A percentile compares a stretch with the other conserved stretches of the same genome.
Conservation (phyloP, 257 asterid species). For the Plantago elongata region DNA sequence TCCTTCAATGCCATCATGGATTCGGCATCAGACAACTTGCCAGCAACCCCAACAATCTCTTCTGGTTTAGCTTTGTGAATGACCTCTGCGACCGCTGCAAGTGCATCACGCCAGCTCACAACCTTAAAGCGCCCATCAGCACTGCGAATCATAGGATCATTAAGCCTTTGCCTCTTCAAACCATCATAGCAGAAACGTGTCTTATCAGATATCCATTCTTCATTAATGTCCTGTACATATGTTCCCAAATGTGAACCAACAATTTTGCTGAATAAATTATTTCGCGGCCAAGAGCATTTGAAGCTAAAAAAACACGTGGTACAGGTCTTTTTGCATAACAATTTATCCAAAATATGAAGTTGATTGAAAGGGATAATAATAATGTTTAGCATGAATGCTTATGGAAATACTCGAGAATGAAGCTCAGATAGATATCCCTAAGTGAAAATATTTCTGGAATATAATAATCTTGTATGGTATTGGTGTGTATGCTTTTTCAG, state of each 20-base stretch:
- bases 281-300: background rate
- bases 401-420: too few species aligned
- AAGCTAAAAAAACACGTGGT: background rate
- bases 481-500: too few species aligned
- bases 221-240: slow-evolving; percentile 76
- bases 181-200: slow-evolving; percentile 98
- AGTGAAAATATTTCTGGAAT: too few species aligned
- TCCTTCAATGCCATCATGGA: slow-evolving; percentile 95
- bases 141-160: slow-evolving; percentile 97
- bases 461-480: too few species aligned
- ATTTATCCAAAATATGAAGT: too few species aligned
- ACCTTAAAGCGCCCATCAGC: slow-evolving; percentile 93
- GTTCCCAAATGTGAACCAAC: slow-evolving; percentile 15
- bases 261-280: slow-evolving; percentile 1
- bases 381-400: too few species aligned
- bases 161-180: slow-evolving; percentile 94
- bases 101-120: slow-evolving; percentile 96
- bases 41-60: slow-evolving; percentile 94
- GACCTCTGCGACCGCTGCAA: slow-evolving; percentile 78
- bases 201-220: slow-evolving; percentile 99
- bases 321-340: too few species aligned
- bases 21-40: slow-evolving; percentile 95
- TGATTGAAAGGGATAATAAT: too few species aligned
- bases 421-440: too few species aligned
- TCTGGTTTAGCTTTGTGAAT: slow-evolving; percentile 70